phyloP scores from a whole-genome alignment of 164 flowering plant genomes.

The Cinnamomum chago region DNA sequence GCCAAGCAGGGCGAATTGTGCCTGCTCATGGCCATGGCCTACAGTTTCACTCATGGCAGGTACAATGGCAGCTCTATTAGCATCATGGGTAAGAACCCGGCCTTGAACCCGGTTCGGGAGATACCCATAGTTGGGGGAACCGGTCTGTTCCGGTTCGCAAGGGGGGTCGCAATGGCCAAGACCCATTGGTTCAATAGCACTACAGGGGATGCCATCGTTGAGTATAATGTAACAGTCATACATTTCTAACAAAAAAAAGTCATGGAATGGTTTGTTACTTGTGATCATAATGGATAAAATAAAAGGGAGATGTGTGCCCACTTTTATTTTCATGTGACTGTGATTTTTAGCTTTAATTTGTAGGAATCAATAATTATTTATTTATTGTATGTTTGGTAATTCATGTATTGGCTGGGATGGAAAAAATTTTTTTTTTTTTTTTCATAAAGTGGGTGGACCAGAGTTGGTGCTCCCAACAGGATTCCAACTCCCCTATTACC shows the following conservation, averaged over 20 bases:
- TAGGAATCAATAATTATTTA: too few relatives aligned
- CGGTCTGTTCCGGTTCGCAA: slow-evolving; percentile 38
- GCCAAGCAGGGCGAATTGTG: not conserved
- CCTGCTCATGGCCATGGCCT: slow-evolving; percentile 10
- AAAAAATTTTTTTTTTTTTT: too few relatives aligned
- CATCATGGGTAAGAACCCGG: slow-evolving; percentile 30
- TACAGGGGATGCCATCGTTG: slow-evolving; percentile 36
- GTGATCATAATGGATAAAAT: too few relatives aligned
- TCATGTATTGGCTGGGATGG: too few relatives aligned
- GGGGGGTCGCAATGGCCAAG: slow-evolving; percentile 36
- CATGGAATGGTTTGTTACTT: too few relatives aligned
- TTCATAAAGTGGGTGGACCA: too few relatives aligned
- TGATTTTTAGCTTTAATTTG: too few relatives aligned
- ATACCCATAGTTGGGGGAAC: slow-evolving; percentile 49
- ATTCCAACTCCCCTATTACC: too few relatives aligned
- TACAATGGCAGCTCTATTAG: slow-evolving; percentile 42
- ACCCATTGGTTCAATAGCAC: slow-evolving; percentile 25
- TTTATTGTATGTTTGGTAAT: too few relatives aligned
- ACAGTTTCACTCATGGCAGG: slow-evolving; percentile 4
- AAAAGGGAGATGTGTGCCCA: too few relatives aligned
- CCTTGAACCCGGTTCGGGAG: slow-evolving; percentile 31
- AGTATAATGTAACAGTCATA: slow-evolving; percentile 23
- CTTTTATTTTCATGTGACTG: too few relatives aligned
- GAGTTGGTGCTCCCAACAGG: too few relatives aligned
- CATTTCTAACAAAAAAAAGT: slow-evolving; percentile 8